Conservation (phyloP, 1,284 basidiomycete species). For the Blastosporella zonata region DNA sequence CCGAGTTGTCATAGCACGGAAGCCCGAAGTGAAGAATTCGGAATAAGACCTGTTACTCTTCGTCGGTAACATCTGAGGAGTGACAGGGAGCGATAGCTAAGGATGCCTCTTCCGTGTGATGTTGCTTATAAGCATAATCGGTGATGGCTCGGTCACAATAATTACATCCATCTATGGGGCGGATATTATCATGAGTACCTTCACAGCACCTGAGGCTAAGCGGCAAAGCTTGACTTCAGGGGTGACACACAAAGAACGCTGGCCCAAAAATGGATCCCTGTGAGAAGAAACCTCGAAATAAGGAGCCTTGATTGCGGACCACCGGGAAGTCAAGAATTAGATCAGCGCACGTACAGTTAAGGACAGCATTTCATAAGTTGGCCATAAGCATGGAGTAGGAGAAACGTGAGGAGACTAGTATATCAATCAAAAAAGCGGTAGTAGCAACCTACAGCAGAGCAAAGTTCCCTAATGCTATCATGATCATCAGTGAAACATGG, state of each 20-base stretch:
- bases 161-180: conserved; percentile 10
- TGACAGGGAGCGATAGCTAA: conserved; percentile 15
- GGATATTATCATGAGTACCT: conserved; percentile 10
- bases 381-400: no score
- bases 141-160: conserved; percentile 4
- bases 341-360: background rate
- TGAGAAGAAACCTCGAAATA: conserved; percentile 3
- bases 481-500: conserved; percentile 16
- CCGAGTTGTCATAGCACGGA: conserved; percentile 30
- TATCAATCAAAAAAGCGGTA: conserved; percentile 17
- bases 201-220: conserved; percentile 5
- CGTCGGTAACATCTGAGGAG: conserved; percentile 13
- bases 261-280: background rate
- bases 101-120: background rate
- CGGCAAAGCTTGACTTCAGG: conserved; percentile 9
- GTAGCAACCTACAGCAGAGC: background rate
- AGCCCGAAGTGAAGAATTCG: conserved; percentile 42
- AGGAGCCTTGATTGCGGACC: background rate
- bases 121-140: conserved; percentile 9
- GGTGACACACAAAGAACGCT: conserved; percentile 1
- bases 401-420: conserved; percentile 3
- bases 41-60: conserved; percentile 33
- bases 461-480: background rate
- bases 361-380: conserved; percentile 16
- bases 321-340: background rate